A percentile compares a stretch with the other conserved stretches of the same genome.
phyloP scores from a whole-genome alignment of 148 eudicot genomes.

The Talinum fruticosum region DNA sequence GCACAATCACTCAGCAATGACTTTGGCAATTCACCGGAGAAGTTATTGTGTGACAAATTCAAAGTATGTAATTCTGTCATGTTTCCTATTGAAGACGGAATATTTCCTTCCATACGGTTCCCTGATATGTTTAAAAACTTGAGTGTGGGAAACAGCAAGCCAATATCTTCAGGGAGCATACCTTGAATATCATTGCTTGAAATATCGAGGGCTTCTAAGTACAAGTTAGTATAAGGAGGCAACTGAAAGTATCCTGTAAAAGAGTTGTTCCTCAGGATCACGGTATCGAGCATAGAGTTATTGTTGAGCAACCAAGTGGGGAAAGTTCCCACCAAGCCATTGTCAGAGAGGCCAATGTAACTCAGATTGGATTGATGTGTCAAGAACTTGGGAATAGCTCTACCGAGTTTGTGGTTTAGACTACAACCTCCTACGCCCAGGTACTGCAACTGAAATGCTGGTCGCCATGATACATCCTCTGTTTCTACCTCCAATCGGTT shows the following conservation, averaged over 20 bases:
- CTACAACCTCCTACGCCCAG: background rate
- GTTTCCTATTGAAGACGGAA: slow-evolving; percentile 4
- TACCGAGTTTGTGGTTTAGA: background rate
- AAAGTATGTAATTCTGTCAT: background rate
- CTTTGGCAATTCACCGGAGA: background rate
- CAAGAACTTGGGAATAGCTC: background rate
- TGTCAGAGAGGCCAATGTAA: slow-evolving; percentile 19
- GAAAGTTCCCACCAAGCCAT: slow-evolving; percentile 3
- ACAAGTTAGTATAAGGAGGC: background rate
- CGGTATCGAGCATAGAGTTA: background rate
- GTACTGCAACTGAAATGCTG: slow-evolving; percentile 7
- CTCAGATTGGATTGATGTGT: background rate
- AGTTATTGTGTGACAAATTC: slow-evolving; percentile 11
- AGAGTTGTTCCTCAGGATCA: background rate
- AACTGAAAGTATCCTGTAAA: background rate
- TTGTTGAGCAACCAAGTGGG: slow-evolving; percentile 17
- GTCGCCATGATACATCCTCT: background rate
- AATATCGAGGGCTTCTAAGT: background rate
- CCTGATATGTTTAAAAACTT: background rate
- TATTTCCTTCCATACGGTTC: slow-evolving; percentile 17
- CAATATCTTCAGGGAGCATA: slow-evolving; percentile 7
- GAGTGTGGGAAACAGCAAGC: background rate
- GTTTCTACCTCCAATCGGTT: slow-evolving; percentile 6
- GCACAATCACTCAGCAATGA: background rate
- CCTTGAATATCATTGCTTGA: slow-evolving; percentile 12